These are phyloP conservation scores for Panus rudis DNA, from an alignment of 768 basidiomycete species.

Conservation along the genomic window DNA sequence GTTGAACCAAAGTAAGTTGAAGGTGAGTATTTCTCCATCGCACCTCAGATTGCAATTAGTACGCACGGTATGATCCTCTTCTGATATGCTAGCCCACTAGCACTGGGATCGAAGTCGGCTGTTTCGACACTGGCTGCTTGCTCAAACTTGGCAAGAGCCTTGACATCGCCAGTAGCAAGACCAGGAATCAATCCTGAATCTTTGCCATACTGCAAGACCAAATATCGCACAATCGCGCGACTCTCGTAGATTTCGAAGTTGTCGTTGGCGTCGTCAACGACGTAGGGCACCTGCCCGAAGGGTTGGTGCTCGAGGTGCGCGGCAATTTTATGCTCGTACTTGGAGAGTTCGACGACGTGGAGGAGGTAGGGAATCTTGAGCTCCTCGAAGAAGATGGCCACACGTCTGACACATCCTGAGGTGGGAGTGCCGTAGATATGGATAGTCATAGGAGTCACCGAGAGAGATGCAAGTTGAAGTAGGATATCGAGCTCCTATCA, in stretches of 20 bases:
- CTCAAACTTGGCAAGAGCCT: conserved; percentile 34
- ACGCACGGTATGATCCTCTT: conserved; percentile 45
- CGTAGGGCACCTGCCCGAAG: conserved; percentile 58
- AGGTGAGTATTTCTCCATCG: too few species aligned
- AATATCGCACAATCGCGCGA: conserved; percentile 54
- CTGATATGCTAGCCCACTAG: conserved; percentile 35
- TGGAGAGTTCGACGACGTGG: conserved; percentile 33
- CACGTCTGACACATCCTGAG: neutral
- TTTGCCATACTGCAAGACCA: conserved; percentile 42
- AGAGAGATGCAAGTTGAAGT: too few species aligned
- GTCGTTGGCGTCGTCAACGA: conserved; percentile 37
- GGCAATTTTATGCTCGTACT: conserved; percentile 40
- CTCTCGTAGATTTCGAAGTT: conserved; percentile 58
- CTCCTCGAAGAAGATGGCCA: neutral
- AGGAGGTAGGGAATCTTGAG: conserved; percentile 34
- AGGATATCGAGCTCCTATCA: too few species aligned
- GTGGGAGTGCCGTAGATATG: neutral
- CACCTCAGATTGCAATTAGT: too few species aligned
- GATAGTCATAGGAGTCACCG: neutral
- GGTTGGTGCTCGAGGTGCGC: conserved; percentile 47
- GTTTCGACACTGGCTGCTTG: conserved; percentile 41
- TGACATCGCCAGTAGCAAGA: conserved; percentile 21
- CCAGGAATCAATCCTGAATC: conserved; percentile 39
- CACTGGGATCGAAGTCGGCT: conserved; percentile 46
- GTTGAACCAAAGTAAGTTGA: too few species aligned